Base-by-base conservation (phyloP, 75 land plant species). In the Gnetum montanum region DNA sequence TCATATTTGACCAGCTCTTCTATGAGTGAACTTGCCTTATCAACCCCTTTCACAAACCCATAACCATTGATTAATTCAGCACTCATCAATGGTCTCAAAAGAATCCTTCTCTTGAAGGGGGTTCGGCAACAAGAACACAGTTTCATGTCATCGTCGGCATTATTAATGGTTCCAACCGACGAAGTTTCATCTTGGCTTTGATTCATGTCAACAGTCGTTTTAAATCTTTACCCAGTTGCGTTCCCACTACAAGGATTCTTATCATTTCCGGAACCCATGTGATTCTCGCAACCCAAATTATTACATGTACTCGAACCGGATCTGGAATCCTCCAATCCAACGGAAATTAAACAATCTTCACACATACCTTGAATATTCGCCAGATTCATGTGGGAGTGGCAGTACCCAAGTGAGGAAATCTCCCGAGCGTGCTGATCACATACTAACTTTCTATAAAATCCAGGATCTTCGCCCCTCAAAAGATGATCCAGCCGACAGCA, bases 401-500 rank as follows among this genome's bases (percentile, higher is more conserved):
- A 83, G 45, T 64, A 63, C n/a, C 72, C 72, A 30, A 74, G 51
- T 8, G 77, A 74, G 22, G 86, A 78, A 43, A 83, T 68, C 64
- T 83, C 72, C 41, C 57, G 36, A 34, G 69, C 79, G 54, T 83
- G 86, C 29, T 37, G 53, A 24, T 47, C 24, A 38, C 86, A 83
- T 0, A 79, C 45, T 40, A 78, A 53, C 44, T 78, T 64, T 52
- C 54, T 30, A 47, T 64, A 62, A 33, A 46, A 71, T 2, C 60
- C 65, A 1, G 10, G 25, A 30, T 54, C 69, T 44, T 77, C 54
- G 23, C 43, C 36, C 13, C 69, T 71, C 4, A 82, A 34, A 29
- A 82, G 22, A 48, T 68, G 74, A 65, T 79, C 78, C 44, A 83
- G 66, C 43, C 82, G 70, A 3, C 74, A 74, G 54, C 86, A 83